phyloP scores from a whole-genome alignment of 345 rosid species.

The Diplotaxis tenuifolia region DNA sequence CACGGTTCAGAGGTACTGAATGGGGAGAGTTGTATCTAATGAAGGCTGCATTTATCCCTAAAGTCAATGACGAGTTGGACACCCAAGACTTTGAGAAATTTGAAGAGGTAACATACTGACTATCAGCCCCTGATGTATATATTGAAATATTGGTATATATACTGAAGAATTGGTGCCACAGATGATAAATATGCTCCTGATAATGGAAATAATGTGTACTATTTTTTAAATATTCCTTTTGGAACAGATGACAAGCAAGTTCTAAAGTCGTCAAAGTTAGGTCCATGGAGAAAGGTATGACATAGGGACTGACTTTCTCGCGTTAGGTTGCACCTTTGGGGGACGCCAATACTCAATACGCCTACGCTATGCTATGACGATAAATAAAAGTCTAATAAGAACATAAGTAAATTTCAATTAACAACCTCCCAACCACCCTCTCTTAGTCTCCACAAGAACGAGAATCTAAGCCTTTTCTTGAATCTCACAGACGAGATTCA shows the following conservation, averaged over 20 bases:
- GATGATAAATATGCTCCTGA: constrained; percentile 11
- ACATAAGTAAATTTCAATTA: too few species aligned
- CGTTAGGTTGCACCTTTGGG: too few species aligned
- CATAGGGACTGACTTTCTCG: background rate
- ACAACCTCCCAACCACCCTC: too few species aligned
- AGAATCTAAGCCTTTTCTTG: too few species aligned
- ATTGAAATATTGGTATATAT: background rate
- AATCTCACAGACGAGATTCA: too few species aligned
- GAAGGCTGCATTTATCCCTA: constrained; percentile 98
- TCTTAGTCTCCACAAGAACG: too few species aligned
- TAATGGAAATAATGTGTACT: constrained; percentile 15
- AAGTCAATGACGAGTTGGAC: too few species aligned
- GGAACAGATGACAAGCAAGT: constrained; percentile 63
- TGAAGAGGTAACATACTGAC: constrained; percentile 70
- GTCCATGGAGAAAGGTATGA: constrained; percentile 89
- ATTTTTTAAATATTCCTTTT: constrained; percentile 34
- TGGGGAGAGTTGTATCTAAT: constrained; percentile 84
- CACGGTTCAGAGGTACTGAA: constrained; percentile 77
- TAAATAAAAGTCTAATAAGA: too few species aligned
- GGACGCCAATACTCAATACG: too few species aligned
- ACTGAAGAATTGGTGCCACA: background rate
- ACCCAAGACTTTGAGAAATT: constrained; percentile 97
- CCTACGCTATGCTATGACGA: too few species aligned
- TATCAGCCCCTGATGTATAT: too few species aligned
- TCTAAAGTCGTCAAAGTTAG: constrained; percentile 61